phyloP scores from a whole-genome alignment of 352 stramenopile genomes.

The Pythium aquatile region DNA sequence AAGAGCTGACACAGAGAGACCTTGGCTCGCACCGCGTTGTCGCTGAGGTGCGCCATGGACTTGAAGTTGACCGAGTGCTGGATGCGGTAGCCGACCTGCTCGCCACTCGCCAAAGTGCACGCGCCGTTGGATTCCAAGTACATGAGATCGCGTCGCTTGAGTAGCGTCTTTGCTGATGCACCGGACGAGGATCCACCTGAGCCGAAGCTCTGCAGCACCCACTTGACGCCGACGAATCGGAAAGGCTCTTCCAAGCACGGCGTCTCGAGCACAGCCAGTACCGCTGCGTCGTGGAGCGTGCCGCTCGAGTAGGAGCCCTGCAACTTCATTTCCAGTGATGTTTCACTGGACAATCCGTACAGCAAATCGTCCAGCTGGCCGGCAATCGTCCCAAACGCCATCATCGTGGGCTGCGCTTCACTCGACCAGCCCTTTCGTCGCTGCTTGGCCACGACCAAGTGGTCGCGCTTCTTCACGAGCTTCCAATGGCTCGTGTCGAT shows the following conservation, averaged over 20 bases:
- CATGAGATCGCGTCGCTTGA: conserved; percentile 52
- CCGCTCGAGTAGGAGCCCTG: conserved; percentile 45
- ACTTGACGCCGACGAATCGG: conserved; percentile 61
- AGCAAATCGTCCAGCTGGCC: conserved; percentile 62
- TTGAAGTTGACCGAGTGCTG: conserved; percentile 66
- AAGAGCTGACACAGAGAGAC: conserved; percentile 49
- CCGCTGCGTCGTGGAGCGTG: conserved; percentile 40
- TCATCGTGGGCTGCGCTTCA: conserved; percentile 34
- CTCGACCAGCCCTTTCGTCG: conserved; percentile 19
- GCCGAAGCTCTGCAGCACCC: conserved; percentile 38
- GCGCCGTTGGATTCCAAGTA: conserved; percentile 56
- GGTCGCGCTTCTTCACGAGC: conserved; percentile 59
- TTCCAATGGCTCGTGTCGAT: conserved; percentile 63
- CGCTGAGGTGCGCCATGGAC: conserved; percentile 40
- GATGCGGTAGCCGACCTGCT: conserved; percentile 56
- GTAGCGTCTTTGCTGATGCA: conserved; percentile 26
- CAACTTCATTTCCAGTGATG: conserved; percentile 58
- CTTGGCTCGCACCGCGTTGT: conserved; percentile 46
- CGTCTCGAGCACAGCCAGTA: conserved; percentile 39
- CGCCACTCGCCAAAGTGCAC: conserved; percentile 31
- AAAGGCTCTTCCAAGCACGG: conserved; percentile 46
- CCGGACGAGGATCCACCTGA: conserved; percentile 23
- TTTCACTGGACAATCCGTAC: conserved; percentile 52
- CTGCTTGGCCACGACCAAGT: conserved; percentile 58
- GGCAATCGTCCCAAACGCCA: conserved; percentile 43